Base-by-base conservation (phyloP, 495 filamentous ascomycete species). In the Hyphodiscus hymeniophilus region DNA sequence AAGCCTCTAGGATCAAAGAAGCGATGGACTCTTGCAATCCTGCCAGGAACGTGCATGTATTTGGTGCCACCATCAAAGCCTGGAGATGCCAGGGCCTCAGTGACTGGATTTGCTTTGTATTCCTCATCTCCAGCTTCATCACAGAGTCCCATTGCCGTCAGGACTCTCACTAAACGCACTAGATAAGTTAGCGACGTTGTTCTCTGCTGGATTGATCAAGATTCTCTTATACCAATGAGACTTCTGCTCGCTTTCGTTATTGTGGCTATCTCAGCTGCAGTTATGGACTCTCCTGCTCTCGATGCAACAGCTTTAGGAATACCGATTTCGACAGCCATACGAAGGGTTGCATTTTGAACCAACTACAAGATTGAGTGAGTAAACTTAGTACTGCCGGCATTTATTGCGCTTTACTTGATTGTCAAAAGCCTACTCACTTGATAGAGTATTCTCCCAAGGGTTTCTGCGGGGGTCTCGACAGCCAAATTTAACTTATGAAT, bases 91-190 rank as follows among this genome's bases (percentile, higher is more conserved):
- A 48, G 38, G 3, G 15, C 16, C 13, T 34, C 26, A 7, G 46
- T 42, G 15, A 41, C n/a, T n/a, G 35, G 3, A 33, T 32, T 48
- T 3, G 24, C 22, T 23, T 22, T 17, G 20, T 48, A 48, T 3
- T 30, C 11, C 7, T 48, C n/a, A 3, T 32, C 28, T 4, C 22
- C 46, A 15, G 21, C 26, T 38, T 48, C 46, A 4, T 32, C 38
- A 34, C 22, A 18, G 4, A 41, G 11, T 1, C 16, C 13, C 11
- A 18, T 15, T 17, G 15, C 23, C 7, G 34, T 21, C 7, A 48
- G 23, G 3, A 40, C 38, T 33, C 46, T 41, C 46, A 48, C 42
- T 17, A 48, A 15, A 38, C 45, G 45, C 7, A 32, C 46, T 48
- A 31, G 13, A 12, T 38, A 13, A 16, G 20, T 18, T 4, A 21